Evolutionary conservation across 192 early-diverging fungal genomes (phyloP).

Genomic region (Umbelopsis sp.): DNA sequence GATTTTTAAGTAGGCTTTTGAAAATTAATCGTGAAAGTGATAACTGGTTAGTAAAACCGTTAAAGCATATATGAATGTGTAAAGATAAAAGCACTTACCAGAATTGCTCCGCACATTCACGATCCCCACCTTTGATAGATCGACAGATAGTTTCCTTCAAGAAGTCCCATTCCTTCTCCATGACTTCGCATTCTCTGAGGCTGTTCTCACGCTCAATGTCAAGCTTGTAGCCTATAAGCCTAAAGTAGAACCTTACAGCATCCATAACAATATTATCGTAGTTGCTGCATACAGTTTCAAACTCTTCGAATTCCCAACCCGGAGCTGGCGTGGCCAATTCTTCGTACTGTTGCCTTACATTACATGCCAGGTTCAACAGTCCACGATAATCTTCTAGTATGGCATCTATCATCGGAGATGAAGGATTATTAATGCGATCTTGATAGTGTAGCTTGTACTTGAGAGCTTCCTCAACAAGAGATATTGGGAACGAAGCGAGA

Average conservation of each 20-base stretch:
- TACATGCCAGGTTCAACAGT: conserved; percentile 67
- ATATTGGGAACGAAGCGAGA: conserved; percentile 76
- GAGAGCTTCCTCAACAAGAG: conserved; percentile 81
- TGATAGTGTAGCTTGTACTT: conserved; percentile 73
- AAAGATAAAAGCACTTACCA: conserved; percentile 53
- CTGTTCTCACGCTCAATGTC: conserved; percentile 56
- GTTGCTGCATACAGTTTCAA: conserved; percentile 41
- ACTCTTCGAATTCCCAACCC: conserved; percentile 71
- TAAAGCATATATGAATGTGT: not conserved
- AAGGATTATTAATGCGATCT: conserved; percentile 57
- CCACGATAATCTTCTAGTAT: conserved; percentile 80
- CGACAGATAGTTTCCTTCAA: conserved; percentile 64
- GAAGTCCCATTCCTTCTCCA: conserved; percentile 87
- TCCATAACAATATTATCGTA: conserved; percentile 75
- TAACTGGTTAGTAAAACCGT: not conserved
- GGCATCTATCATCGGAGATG: conserved; percentile 69
- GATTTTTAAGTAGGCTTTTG: conserved; percentile 51
- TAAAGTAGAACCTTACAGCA: conserved; percentile 77
- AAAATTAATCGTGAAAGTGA: not conserved
- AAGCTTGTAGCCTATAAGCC: conserved; percentile 73
- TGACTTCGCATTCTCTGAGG: conserved; percentile 73
- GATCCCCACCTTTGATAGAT: conserved; percentile 71
- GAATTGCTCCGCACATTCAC: conserved; percentile 75
- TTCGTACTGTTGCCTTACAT: conserved; percentile 71
- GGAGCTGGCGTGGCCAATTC: conserved; percentile 58